Conservation (phyloP, 306 rosid genomes). For the Prunus mongolica region DNA sequence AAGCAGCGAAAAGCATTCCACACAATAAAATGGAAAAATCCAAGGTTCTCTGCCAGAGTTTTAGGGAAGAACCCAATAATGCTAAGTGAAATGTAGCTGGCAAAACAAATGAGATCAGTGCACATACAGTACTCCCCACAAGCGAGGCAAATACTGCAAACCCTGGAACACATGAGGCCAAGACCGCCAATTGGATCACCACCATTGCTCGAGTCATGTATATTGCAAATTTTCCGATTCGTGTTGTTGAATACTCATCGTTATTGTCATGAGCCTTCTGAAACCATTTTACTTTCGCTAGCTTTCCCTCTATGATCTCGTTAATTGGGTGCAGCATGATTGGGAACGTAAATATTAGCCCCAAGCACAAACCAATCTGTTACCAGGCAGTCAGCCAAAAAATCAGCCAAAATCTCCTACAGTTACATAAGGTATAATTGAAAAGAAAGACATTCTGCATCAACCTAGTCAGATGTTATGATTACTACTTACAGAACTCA, state of each 20-base stretch:
- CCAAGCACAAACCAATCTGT: conserved; percentile 84
- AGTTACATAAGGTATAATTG: background rate
- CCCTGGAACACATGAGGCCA: conserved; percentile 73
- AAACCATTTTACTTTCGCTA: conserved; percentile 24
- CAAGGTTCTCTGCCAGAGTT: conserved; percentile 49
- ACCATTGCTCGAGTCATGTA: conserved; percentile 60
- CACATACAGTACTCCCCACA: conserved; percentile 85
- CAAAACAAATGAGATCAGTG: conserved; percentile 77
- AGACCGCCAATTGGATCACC: conserved; percentile 48
- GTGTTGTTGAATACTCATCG: conserved; percentile 20
- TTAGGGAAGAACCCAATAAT: conserved; percentile 61
- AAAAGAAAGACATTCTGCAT: background rate
- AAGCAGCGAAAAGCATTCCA: conserved; percentile 73
- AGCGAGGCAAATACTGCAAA: conserved; percentile 72
- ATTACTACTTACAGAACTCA: background rate
- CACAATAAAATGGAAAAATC: conserved; percentile 48
- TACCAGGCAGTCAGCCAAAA: background rate
- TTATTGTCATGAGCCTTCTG: conserved; percentile 8
- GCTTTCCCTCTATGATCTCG: conserved; percentile 70
- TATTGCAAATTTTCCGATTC: conserved; percentile 23
- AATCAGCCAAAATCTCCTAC: background rate
- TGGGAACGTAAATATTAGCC: conserved; percentile 82
- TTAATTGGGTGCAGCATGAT: conserved; percentile 79
- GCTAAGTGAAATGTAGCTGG: conserved; percentile 75
- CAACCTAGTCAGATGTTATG: background rate